Evolutionary conservation across 768 basidiomycete species (phyloP), one percentile per base, ranked within the genome.

Genomic region (Neoboletus magnificus): DNA sequence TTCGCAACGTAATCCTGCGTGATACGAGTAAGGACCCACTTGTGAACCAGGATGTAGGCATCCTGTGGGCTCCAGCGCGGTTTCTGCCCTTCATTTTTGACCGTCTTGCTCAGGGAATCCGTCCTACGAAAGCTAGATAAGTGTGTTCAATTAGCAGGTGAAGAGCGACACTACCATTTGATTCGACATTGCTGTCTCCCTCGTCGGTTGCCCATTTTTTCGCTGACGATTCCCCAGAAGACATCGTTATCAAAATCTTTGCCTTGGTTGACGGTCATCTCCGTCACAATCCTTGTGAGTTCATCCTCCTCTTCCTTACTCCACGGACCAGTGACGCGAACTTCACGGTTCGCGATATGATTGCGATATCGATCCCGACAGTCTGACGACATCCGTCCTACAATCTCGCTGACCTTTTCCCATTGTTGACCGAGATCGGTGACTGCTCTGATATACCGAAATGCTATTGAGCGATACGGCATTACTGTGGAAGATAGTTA

Each of bases 311-410:
- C 91, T 50, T 85, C 87, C 63, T 82, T 80, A n/a, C 84, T 80
- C 91, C 91, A 93, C 40, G 76, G 58, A 80, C 89, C 90, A 49
- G 73, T 74, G 8, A 78, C 65, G n/a, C 88, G 83, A 13, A 80
- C 74, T 23, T 86, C 85, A 16, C 83, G 80, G 59, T 86, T 81
- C 20, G 83, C 77, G 29, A 93, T 80, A 62, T 93, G 88, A 66
- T 93, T 93, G 50, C 91, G 85, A 71, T 86, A 93, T 52, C 91
- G 80, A 71, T 93, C 91, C 11, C 91, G 81, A 70, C 91, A 93
- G 66, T 93, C 91, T 3, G 84, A 76, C 18, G 87, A 83, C 79
- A 83, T 85, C 41, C 91, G 79, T 25, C 88, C 88, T 6, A 93
- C 89, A 20, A 77, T 68, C 41, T 72, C 72, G 64, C 86, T 84